phyloP scores from a whole-genome alignment of 2,329 filamentous ascomycete genomes.

The Penicillium glabrum region DNA sequence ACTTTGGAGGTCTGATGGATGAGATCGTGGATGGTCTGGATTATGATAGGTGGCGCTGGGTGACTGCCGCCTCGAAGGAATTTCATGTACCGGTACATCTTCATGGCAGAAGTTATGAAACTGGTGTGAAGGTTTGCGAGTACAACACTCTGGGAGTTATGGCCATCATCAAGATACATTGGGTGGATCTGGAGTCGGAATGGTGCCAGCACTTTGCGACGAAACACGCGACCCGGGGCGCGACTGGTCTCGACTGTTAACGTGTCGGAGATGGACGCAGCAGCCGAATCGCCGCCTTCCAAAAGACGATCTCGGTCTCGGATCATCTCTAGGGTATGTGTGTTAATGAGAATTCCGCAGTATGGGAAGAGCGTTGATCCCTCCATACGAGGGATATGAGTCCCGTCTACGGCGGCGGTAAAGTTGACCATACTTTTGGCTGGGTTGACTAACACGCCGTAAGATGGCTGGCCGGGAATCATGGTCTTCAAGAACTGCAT shows the following conservation, averaged over 20 bases:
- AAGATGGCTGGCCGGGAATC: slow-evolving; percentile 74
- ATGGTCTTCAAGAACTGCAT: slow-evolving; percentile 73
- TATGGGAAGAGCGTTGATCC: slow-evolving; percentile 69
- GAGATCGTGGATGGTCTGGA: slow-evolving; percentile 64
- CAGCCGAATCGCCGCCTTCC: slow-evolving; percentile 52
- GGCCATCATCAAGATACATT: slow-evolving; percentile 55
- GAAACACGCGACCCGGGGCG: slow-evolving; percentile 73
- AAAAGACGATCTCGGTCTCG: slow-evolving; percentile 61
- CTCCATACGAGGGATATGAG: slow-evolving; percentile 51
- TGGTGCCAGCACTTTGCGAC: slow-evolving; percentile 70
- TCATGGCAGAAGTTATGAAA: slow-evolving; percentile 76
- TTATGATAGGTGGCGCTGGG: slow-evolving; percentile 62
- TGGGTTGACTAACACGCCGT: slow-evolving; percentile 75
- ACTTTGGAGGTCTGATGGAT: slow-evolving; percentile 64
- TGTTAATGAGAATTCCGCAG: slow-evolving; percentile 79
- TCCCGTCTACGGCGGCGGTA: slow-evolving; percentile 58
- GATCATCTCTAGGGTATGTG: slow-evolving; percentile 69
- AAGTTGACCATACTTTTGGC: slow-evolving; percentile 87
- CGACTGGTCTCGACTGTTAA: slow-evolving; percentile 77
- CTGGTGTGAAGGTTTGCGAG: slow-evolving; percentile 72
- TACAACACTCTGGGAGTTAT: slow-evolving; percentile 71
- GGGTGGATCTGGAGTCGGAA: slow-evolving; percentile 81
- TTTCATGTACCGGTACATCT: slow-evolving; percentile 62
- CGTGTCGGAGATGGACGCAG: slow-evolving; percentile 62
- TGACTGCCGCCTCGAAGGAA: slow-evolving; percentile 56